Evolutionary conservation across 768 basidiomycete species (phyloP), one percentile per base, ranked within the genome.

Genomic region (Boletus edulis): DNA sequence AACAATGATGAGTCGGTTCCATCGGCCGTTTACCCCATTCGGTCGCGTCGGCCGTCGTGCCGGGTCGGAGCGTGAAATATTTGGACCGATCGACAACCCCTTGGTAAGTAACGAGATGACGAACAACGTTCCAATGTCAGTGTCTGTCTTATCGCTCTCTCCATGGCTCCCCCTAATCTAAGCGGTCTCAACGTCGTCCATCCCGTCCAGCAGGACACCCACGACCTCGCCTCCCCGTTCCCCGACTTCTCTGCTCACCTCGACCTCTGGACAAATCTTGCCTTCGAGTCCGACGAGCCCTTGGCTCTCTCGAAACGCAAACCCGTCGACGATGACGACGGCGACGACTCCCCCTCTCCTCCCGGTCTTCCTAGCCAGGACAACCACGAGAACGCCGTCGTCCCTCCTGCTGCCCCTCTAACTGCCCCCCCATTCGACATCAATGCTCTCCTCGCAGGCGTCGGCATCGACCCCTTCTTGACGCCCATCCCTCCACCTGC

Each of bases 111-210:
- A 22, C 22, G 22, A 3, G 29, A 29, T 29, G 29, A 29, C 29
- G 29, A 29, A 29, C 29, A 2, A 29, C 8, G 14, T 14, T 4
- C 4, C 14, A 56, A 59, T 34, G 58, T 61, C 52, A 20, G 5
- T 20, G 15, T 17, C 6, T 5, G 6, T 12, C 31, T 4, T 18
- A 9, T 8, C 17, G 14, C 14, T 6, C 17, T 35, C 38, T 7
- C 18, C 56, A 87, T 88, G 86, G 73, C 81, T 40, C 80, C 87
- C 24, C 70, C 83, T 12, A 82, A 78, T 53, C 75, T 94, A 12
- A 84, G 91, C 52, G 91, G 91, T 31, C 86, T 94, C 68, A 91
- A 93, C 72, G 76, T 91, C 71, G 79, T 94, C 50, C 84, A 86
- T 43, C 79, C 85, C 40, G 62, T 72, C n/a, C 71, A 69, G 17